Base-by-base conservation (phyloP, 73 alveolate genomes). In the Loxodes magnus region DNA sequence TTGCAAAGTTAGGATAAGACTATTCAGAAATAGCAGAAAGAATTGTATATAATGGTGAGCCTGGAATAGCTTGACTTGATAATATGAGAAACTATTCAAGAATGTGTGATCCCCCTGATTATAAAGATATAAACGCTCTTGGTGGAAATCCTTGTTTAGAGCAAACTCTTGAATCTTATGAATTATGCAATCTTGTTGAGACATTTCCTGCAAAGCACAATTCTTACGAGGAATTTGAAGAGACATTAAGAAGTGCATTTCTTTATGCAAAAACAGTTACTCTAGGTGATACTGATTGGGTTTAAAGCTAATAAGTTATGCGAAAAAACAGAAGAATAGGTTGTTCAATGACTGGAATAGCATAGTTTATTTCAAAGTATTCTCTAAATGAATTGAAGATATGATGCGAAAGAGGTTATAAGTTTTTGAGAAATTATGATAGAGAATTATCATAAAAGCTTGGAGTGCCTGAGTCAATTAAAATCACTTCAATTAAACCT, bases 61-160 rank as follows among this genome's bases (percentile, higher is more conserved):
- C 87, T 14, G 87, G 87, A 6, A 38, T 74, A 2, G 64, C 74
- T 39, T 74, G 87, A 76, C 38, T 74, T 4, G 80, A 74, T 16
- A 74, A 74, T 50, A 74, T 74, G 87, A 4, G 49, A 41, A 50
- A 28, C 12, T 74, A 56, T 37, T 30, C 73, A 2, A 42, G 87
- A 39, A 65, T 74, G 87, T 36, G 61, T 5, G 87, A 74, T 49
- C 72, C 79, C 0, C 64, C 71, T 16, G 66, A 74, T 31, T 46
- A 25, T 20, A 56, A 41, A 48, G 87, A 74, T 51, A 31, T 14
- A 12, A 37, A 31, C 38, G 87, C 87, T 2, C 52, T 52, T 4
- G 87, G 87, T 28, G 87, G 87, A 12, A 64, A 64, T 31, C 87
- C 87, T 15, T 74, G 87, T 37, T 57, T 74, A 26, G 87, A 74